A percentile compares a stretch with the other conserved stretches of the same genome.
These are phyloP conservation scores for Aspergillus cristatus DNA, from an alignment of 495 filamentous ascomycete species.

Conservation along the genomic window DNA sequence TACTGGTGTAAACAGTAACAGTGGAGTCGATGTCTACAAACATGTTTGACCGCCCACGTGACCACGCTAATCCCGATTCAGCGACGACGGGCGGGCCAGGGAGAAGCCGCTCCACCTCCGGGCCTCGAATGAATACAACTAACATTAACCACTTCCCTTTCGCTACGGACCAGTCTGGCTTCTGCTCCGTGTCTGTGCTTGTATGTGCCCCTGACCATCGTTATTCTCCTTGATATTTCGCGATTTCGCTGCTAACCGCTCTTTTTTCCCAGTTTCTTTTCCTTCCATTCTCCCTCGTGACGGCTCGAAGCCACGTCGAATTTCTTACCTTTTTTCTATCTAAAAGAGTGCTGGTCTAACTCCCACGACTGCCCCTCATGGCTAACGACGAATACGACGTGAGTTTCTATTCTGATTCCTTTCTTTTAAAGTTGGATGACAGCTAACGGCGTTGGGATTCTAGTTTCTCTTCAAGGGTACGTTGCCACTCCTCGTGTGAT, in stretches of 20 bases:
- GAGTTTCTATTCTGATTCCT: constrained; percentile 31
- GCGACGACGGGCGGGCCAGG: not conserved
- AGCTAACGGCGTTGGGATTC: constrained; percentile 11
- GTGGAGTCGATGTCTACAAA: no score
- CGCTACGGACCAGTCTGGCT: no score
- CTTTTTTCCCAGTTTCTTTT: constrained; percentile 1
- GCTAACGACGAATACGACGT: constrained; percentile 99
- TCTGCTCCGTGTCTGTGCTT: no score
- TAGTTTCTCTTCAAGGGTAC: constrained; percentile 99
- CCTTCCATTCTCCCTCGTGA: constrained; percentile 5
- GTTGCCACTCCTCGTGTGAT: constrained; percentile 22
- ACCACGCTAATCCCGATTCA: not conserved
- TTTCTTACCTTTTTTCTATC: constrained; percentile 8
- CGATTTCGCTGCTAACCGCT: no score
- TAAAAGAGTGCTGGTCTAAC: constrained; percentile 12
- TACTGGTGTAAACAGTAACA: no score
- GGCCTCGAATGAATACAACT: no score
- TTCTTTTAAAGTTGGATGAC: not conserved
- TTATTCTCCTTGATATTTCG: no score
- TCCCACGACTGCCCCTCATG: constrained; percentile 45
- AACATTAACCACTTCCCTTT: no score
- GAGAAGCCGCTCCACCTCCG: no score
- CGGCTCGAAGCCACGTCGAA: constrained; percentile 13
- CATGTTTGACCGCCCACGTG: constrained; percentile 2
- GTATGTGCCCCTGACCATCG: no score